Evolutionary conservation across 2,329 filamentous ascomycete genomes (phyloP).

Genomic region (Rhynchosporium secalis): DNA sequence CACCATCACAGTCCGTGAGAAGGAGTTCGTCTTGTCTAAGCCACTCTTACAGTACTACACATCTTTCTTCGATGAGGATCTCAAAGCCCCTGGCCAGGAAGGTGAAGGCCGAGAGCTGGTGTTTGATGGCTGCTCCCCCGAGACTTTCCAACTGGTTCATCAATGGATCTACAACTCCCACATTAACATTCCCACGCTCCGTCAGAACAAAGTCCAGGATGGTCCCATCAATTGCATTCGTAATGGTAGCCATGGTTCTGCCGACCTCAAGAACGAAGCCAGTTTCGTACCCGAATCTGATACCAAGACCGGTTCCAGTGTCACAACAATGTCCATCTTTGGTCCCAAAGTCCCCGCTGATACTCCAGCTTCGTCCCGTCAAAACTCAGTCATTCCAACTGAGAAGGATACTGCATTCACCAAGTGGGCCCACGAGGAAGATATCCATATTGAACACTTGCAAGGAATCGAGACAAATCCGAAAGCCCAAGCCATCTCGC

Average conservation of each 20-base stretch:
- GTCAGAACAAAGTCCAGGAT: slow-evolving; percentile 30
- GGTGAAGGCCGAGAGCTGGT: slow-evolving; percentile 8
- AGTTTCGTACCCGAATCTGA: too few relatives aligned
- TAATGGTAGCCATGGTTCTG: background rate
- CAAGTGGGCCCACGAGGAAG: slow-evolving; percentile 6
- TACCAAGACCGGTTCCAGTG: background rate
- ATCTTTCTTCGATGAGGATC: slow-evolving; percentile 20
- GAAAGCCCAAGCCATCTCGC: slow-evolving; percentile 8
- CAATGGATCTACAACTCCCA: slow-evolving; percentile 24
- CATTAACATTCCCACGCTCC: slow-evolving; percentile 9
- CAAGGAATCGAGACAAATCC: background rate
- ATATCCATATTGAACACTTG: background rate
- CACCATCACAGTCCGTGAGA: slow-evolving; percentile 16
- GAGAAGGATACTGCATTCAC: background rate
- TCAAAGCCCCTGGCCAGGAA: slow-evolving; percentile 18
- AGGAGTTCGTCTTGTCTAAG: slow-evolving; percentile 15
- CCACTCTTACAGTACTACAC: slow-evolving; percentile 22
- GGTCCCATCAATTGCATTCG: background rate
- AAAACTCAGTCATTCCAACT: background rate
- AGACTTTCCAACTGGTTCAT: slow-evolving; percentile 19
- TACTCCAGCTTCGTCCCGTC: background rate
- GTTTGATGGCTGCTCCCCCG: slow-evolving; percentile 13
- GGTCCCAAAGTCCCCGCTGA: background rate
- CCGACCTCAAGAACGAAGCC: too few relatives aligned
- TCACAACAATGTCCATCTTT: background rate